These are phyloP conservation scores for Westerdykella ornata DNA, from an alignment of 2,329 filamentous ascomycete species.

Conservation along the genomic window DNA sequence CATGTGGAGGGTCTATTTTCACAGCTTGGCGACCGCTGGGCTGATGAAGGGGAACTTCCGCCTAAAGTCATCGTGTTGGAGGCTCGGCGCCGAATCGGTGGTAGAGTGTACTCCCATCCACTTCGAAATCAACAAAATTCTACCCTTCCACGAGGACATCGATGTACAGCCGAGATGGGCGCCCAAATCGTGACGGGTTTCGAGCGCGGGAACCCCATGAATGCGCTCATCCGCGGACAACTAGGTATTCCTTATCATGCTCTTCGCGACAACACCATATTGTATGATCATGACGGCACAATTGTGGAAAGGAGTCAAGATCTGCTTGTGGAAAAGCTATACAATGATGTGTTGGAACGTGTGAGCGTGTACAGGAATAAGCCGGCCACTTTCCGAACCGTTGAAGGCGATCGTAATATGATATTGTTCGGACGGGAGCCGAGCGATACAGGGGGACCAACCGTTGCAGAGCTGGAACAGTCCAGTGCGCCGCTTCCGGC, in stretches of 20 bases:
- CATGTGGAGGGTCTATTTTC: constrained; percentile 81
- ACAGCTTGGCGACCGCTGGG: constrained; percentile 67
- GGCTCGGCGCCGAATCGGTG: constrained; percentile 79
- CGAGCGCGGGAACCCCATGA: constrained; percentile 88
- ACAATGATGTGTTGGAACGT: constrained; percentile 89
- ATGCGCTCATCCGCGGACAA: constrained; percentile 84
- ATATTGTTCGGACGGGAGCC: constrained; percentile 80
- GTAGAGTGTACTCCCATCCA: constrained; percentile 83
- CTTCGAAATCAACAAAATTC: constrained; percentile 53
- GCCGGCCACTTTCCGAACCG: constrained; percentile 58
- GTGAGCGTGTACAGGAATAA: constrained; percentile 88
- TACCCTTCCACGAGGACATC: constrained; percentile 49
- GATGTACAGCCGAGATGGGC: constrained; percentile 87
- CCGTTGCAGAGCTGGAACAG: constrained; percentile 68
- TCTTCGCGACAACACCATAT: constrained; percentile 70
- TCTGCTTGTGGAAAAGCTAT: constrained; percentile 78
- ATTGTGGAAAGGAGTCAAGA: constrained; percentile 74
- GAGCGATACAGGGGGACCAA: constrained; percentile 48
- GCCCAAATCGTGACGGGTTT: constrained; percentile 98
- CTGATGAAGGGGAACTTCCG: constrained; percentile 57
- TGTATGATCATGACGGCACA: constrained; percentile 78
- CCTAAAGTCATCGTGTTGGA: constrained; percentile 78
- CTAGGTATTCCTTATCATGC: constrained; percentile 80
- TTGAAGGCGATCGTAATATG: constrained; percentile 74
- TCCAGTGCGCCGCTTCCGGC: constrained; percentile 46